phyloP scores from a whole-genome alignment of 2,329 filamentous ascomycete genomes.

The Achaetomium macrosporum region DNA sequence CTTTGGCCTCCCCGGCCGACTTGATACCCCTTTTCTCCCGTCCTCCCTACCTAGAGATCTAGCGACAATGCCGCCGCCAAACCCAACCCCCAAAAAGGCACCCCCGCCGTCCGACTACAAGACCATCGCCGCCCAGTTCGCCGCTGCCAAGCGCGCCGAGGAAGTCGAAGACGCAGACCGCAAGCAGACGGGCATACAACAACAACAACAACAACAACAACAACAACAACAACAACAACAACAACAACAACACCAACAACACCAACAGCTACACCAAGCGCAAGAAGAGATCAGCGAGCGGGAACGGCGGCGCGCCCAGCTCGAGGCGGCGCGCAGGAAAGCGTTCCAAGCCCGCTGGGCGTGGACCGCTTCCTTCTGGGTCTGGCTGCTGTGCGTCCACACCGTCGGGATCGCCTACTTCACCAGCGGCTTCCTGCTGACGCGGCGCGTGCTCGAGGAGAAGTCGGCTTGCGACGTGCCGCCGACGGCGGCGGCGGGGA shows the following conservation, averaged over 20 bases:
- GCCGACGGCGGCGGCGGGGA: slow-evolving; percentile 44
- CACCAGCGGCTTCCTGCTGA: slow-evolving; percentile 89
- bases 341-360: slow-evolving; percentile 49
- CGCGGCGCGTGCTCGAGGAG: slow-evolving; percentile 71
- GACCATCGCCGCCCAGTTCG: slow-evolving; percentile 48
- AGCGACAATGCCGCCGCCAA: slow-evolving; percentile 21
- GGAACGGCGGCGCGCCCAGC: slow-evolving; percentile 40
- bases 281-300: slow-evolving; percentile 30
- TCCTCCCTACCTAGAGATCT: not conserved
- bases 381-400: slow-evolving; percentile 68
- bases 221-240: slow-evolving; percentile 25
- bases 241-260: slow-evolving; percentile 12
- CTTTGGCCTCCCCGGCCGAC: not conserved
- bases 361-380: slow-evolving; percentile 62
- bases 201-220: not conserved
- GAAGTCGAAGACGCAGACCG: slow-evolving; percentile 37
- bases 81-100: slow-evolving; percentile 22
- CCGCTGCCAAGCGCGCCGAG: slow-evolving; percentile 46
- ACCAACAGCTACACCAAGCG: too few relatives aligned
- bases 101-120: slow-evolving; percentile 42
- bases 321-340: slow-evolving; percentile 44
- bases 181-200: not conserved
- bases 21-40: not conserved
- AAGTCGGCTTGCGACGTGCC: slow-evolving; percentile 64
- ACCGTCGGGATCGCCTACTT: slow-evolving; percentile 81